phyloP scores from a whole-genome alignment of 805 yeast genomes.

The Wickerhamiella slavikovae region DNA sequence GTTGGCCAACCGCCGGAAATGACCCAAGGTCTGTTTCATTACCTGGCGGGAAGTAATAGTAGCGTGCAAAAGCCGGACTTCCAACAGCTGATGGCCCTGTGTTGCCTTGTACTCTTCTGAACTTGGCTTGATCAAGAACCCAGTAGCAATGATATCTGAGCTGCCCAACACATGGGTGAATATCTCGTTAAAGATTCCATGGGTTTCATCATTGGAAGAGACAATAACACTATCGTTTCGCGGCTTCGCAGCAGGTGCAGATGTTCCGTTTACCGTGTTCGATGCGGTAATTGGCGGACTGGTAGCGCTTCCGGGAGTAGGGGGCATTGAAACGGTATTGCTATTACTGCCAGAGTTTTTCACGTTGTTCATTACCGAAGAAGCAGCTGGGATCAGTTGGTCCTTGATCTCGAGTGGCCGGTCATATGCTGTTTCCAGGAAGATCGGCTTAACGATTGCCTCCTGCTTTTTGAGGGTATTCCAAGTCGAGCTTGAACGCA shows the following conservation, averaged over 20 bases:
- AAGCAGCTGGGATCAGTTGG: not conserved
- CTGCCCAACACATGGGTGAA: conserved; percentile 1
- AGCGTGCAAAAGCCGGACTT: conserved; percentile 3
- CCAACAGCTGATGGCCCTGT: conserved; percentile 5
- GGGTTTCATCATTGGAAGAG: conserved; percentile 4
- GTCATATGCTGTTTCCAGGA: not conserved
- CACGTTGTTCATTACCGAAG: not conserved
- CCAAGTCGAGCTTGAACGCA: not conserved
- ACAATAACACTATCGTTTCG: conserved; percentile 5
- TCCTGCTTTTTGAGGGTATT: too few species aligned
- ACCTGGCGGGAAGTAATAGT: conserved; percentile 7
- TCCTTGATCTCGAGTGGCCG: not conserved
- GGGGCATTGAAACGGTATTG: not conserved
- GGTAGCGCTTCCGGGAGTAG: not conserved
- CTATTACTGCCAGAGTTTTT: not conserved
- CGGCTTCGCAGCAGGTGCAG: not conserved
- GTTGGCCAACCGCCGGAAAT: conserved; percentile 19
- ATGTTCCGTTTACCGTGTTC: not conserved
- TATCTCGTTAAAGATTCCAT: conserved; percentile 4
- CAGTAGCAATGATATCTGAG: conserved; percentile 7
- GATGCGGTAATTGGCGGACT: not conserved
- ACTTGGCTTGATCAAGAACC: conserved; percentile 9
- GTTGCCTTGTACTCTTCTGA: too few species aligned
- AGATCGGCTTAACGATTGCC: not conserved
- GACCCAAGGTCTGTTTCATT: conserved; percentile 17